Evolutionary conservation across 2,329 filamentous ascomycete species (phyloP).

Genomic region (Plenodomus tracheiphilus): DNA sequence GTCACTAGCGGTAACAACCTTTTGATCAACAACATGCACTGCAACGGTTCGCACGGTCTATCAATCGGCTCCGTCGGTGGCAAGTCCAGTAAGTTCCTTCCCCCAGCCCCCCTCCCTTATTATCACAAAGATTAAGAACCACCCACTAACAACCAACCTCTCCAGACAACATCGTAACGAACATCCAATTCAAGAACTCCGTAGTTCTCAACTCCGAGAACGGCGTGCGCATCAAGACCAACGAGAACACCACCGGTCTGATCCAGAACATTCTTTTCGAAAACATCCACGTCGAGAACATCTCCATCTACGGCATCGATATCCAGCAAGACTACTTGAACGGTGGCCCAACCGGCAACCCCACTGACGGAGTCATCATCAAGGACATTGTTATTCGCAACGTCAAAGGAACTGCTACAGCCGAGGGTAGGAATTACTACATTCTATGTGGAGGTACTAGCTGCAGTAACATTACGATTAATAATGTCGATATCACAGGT

Average conservation of each 20-base stretch:
- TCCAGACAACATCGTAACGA: constrained; percentile 34
- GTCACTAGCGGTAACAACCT: constrained; percentile 56
- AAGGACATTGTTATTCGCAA: constrained; percentile 45
- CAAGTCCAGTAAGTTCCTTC: constrained; percentile 13
- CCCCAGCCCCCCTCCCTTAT: too few relatives aligned
- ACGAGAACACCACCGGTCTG: constrained; percentile 52
- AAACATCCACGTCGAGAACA: constrained; percentile 40
- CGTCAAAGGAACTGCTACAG: constrained; percentile 43
- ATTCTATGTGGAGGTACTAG: constrained; percentile 57
- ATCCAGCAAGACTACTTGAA: constrained; percentile 57
- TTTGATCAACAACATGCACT: constrained; percentile 42
- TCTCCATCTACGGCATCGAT: constrained; percentile 53
- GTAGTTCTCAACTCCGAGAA: constrained; percentile 55
- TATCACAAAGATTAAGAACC: too few relatives aligned
- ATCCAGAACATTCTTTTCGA: constrained; percentile 18
- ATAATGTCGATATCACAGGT: constrained; percentile 40
- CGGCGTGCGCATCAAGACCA: constrained; percentile 61
- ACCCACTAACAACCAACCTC: neutral
- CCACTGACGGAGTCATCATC: constrained; percentile 52
- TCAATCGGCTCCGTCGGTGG: constrained; percentile 60
- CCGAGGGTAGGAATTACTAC: constrained; percentile 47
- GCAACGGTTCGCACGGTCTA: constrained; percentile 57
- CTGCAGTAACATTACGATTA: constrained; percentile 58
- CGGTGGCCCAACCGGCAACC: constrained; percentile 44
- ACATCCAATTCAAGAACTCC: constrained; percentile 52